Evolutionary conservation across 139 green algal genomes (phyloP).

Genomic region (Closterium sp.): DNA sequence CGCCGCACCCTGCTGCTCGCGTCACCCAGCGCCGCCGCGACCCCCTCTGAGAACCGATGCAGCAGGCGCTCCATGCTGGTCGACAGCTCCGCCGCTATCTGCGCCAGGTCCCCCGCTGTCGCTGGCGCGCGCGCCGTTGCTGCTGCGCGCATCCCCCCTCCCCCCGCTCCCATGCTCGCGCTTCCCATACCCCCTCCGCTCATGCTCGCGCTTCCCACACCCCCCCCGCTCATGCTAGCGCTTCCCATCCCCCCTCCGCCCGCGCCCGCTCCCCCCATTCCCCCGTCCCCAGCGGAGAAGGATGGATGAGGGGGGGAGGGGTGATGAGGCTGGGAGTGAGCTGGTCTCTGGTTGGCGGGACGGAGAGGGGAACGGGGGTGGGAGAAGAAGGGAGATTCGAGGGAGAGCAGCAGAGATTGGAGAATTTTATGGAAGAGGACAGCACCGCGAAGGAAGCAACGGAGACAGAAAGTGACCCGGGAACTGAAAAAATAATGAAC

Average conservation of each 20-base stretch:
- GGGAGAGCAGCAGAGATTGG: too few relatives aligned
- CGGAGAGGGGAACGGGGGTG: neutral
- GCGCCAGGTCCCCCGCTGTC: neutral
- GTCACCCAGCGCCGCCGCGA: neutral
- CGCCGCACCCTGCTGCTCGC: neutral
- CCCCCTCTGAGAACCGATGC: neutral
- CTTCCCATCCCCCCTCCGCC: neutral
- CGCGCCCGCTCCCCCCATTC: neutral
- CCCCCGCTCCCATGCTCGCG: too few relatives aligned
- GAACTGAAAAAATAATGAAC: too few relatives aligned
- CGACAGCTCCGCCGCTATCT: neutral
- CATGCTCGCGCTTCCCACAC: too few relatives aligned
- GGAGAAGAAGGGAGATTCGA: neutral
- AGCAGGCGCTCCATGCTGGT: neutral
- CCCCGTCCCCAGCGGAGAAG: neutral
- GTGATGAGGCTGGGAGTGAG: neutral
- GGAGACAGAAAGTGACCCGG: neutral
- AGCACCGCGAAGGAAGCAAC: neutral
- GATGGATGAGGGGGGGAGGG: neutral
- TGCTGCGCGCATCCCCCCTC: neutral
- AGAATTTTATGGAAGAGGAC: neutral
- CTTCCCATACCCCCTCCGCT: neutral
- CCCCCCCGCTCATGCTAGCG: neutral
- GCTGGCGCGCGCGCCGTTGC: neutral
- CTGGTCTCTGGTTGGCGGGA: neutral